Conservation (phyloP, 2,329 filamentous ascomycete genomes). For the Graphium sp. region DNA sequence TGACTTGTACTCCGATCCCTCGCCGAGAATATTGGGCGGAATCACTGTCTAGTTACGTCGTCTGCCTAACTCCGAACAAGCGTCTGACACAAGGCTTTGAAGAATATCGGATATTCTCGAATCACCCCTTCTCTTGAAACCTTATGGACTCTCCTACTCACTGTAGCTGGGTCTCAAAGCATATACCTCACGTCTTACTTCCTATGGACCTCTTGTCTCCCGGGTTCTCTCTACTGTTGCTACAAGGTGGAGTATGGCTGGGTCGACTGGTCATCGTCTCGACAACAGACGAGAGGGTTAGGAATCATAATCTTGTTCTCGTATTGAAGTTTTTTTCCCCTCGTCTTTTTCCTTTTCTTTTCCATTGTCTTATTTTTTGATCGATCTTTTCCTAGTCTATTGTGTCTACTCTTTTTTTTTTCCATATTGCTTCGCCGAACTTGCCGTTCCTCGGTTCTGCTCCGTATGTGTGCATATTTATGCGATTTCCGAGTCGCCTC, state of each 20-base stretch:
- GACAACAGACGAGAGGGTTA: background rate
- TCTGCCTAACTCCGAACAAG: too few species aligned
- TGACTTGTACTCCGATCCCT: too few species aligned
- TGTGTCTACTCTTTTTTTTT: background rate
- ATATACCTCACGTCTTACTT: too few species aligned
- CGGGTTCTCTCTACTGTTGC: too few species aligned
- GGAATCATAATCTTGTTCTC: background rate
- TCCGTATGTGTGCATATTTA: constrained; percentile 1
- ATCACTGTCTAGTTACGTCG: too few species aligned
- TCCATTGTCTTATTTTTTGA: constrained; percentile 7
- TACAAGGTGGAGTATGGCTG: constrained; percentile 1
- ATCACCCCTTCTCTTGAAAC: too few species aligned
- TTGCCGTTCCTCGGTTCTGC: background rate
- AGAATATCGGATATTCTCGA: too few species aligned
- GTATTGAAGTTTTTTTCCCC: constrained; percentile 6
- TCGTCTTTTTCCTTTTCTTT: constrained; percentile 12
- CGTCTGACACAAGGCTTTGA: too few species aligned
- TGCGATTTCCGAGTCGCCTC: too few species aligned
- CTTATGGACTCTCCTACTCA: background rate
- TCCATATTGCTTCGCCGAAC: background rate
- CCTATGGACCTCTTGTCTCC: too few species aligned
- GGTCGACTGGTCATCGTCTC: background rate
- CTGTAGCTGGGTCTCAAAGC: background rate
- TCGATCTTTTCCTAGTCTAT: constrained; percentile 6
- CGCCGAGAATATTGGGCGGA: too few species aligned